Percentiles rank a stretch among this genome's conserved stretches.
Evolutionary conservation across 495 filamentous ascomycete genomes (phyloP).

Genomic region (Aspergillus egyptiacus): DNA sequence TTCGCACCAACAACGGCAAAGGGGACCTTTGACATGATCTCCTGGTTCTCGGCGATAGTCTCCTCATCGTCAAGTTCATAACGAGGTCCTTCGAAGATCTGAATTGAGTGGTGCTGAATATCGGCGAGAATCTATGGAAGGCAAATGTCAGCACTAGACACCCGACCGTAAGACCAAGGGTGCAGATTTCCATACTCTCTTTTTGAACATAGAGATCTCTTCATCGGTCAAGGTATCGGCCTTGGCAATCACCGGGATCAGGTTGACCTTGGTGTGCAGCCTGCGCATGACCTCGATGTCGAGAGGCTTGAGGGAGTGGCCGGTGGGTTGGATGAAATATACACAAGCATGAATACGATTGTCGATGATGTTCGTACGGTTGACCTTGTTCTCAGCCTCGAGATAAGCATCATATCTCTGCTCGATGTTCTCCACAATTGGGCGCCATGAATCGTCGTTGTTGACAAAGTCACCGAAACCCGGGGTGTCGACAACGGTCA

Average conservation of each 20-base stretch:
- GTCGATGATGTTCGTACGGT: constrained; percentile 98
- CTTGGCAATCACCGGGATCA: constrained; percentile 98
- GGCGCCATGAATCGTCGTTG: constrained; percentile 98
- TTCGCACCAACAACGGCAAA: constrained; percentile 98
- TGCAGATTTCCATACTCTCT: constrained; percentile 63
- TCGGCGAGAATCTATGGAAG: constrained; percentile 80
- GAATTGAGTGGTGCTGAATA: constrained; percentile 91
- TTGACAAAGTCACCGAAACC: constrained; percentile 99
- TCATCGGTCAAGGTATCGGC: constrained; percentile 96
- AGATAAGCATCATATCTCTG: constrained; percentile 96
- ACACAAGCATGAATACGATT: constrained; percentile 98
- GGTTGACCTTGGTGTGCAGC: constrained; percentile 99
- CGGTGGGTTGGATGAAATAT: constrained; percentile 98
- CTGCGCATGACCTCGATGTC: constrained; percentile 99
- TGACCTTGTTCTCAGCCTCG: constrained; percentile 99
- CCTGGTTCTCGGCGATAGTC: constrained; percentile 98
- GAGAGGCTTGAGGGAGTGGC: constrained; percentile 97
- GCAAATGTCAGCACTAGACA: not conserved
- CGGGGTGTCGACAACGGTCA: constrained; percentile 96
- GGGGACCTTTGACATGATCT: constrained; percentile 99
- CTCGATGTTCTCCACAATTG: constrained; percentile 99
- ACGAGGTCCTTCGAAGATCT: constrained; percentile 97
- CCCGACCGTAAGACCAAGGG: not conserved
- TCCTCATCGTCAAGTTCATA: constrained; percentile 99
- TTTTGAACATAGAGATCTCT: constrained; percentile 89